Percentiles rank a stretch among this genome's conserved stretches.
phyloP scores from a whole-genome alignment of 805 yeast genomes.

The Wickerhamiella azyma region DNA sequence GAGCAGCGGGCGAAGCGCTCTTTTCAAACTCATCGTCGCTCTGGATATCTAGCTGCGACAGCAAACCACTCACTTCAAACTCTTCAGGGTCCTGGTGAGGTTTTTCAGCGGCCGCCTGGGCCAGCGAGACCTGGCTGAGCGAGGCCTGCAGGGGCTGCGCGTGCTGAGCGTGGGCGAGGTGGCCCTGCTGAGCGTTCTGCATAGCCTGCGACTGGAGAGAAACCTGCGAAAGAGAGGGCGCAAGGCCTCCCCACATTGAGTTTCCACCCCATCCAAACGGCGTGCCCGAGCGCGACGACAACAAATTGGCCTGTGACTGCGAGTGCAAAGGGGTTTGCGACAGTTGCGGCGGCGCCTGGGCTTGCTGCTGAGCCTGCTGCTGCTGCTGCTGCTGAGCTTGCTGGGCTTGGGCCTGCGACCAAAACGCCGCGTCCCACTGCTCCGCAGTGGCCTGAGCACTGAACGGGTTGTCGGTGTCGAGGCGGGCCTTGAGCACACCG shows the following conservation, averaged over 20 bases:
- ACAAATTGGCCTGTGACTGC: too few relatives aligned
- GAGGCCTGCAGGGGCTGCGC: too few relatives aligned
- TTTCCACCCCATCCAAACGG: slow-evolving; percentile 2
- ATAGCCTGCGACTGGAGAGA: neutral
- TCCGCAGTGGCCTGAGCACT: slow-evolving; percentile 19
- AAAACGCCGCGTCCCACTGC: slow-evolving; percentile 13
- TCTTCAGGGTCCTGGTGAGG: neutral
- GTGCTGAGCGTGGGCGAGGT: too few relatives aligned
- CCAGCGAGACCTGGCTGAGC: neutral
- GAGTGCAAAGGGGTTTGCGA: neutral
- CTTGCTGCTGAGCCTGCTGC: neutral
- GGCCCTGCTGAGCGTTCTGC: neutral
- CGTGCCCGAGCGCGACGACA: neutral
- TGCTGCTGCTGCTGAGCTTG: neutral
- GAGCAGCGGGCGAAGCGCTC: slow-evolving; percentile 1
- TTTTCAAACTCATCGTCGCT: slow-evolving; percentile 1
- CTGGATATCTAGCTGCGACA: slow-evolving; percentile 5
- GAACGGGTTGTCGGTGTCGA: slow-evolving; percentile 51
- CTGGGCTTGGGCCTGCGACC: neutral
- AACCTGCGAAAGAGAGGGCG: neutral
- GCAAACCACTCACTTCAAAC: slow-evolving; percentile 4
- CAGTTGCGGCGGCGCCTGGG: neutral
- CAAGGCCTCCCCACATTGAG: slow-evolving; percentile 4
- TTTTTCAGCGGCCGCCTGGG: neutral
- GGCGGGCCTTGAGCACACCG: slow-evolving; percentile 36